These are phyloP conservation scores for Aspergillus jensenii DNA, from an alignment of 2,329 filamentous ascomycete species.

Conservation along the genomic window DNA sequence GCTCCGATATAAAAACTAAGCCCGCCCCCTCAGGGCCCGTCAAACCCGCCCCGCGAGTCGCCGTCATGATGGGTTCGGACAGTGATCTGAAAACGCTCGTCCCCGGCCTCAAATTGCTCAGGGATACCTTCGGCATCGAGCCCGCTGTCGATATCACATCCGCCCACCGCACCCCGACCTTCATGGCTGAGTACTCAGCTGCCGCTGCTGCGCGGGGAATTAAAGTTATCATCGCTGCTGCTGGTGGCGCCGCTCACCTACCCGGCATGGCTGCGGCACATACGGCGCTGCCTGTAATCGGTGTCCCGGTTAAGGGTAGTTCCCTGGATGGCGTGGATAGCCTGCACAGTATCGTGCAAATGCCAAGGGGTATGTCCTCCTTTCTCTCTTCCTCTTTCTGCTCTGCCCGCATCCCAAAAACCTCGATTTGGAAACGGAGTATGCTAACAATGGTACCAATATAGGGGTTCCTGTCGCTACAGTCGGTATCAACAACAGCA, in stretches of 20 bases:
- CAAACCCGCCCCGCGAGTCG: slow-evolving; percentile 40
- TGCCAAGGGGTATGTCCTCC: slow-evolving; percentile 59
- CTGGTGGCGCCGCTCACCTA: slow-evolving; percentile 70
- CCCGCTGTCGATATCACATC: slow-evolving; percentile 49
- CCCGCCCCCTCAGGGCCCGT: slow-evolving; percentile 30
- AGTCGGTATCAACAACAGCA: slow-evolving; percentile 77
- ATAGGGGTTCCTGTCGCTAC: slow-evolving; percentile 70
- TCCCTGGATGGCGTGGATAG: slow-evolving; percentile 71
- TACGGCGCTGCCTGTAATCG: slow-evolving; percentile 72
- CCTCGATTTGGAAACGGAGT: not conserved
- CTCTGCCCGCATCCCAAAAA: not conserved
- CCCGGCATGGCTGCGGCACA: slow-evolving; percentile 74
- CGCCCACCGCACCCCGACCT: slow-evolving; percentile 67
- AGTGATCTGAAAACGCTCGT: slow-evolving; percentile 47
- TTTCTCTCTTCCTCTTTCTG: not conserved
- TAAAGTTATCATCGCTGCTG: slow-evolving; percentile 73
- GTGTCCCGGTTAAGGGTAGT: slow-evolving; percentile 73
- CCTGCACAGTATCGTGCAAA: slow-evolving; percentile 72
- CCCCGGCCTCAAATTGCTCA: slow-evolving; percentile 45
- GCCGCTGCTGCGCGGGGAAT: slow-evolving; percentile 65
- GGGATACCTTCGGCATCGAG: slow-evolving; percentile 45
- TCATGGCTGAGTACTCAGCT: slow-evolving; percentile 67
- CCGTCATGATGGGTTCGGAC: slow-evolving; percentile 52
- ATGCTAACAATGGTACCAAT: slow-evolving; percentile 20
- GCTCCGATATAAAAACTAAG: slow-evolving; percentile 35